Base-by-base conservation (phyloP, 306 rosid genomes). In the Glycine latifolia region DNA sequence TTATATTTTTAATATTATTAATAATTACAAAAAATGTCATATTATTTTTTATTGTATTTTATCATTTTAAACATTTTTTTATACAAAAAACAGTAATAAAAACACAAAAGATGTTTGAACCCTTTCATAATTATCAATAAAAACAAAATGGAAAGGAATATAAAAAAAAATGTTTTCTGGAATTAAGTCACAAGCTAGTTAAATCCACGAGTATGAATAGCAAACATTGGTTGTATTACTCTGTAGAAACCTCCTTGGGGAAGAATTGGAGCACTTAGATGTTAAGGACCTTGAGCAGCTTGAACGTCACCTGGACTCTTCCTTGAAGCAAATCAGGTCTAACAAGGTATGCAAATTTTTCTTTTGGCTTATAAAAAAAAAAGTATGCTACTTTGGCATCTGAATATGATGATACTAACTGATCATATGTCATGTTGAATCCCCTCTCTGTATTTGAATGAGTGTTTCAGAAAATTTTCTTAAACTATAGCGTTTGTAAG, bases 161-260 rank as follows among this genome's bases (percentile, higher is more conserved):
- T 41, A 4, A 4, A 41, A 41, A 60, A 26, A 60, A 26, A 62
- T 31, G 68, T 2, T 10, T 62, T 5, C 12, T 3, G 35, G 33
- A 59, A 9, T 1, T 26, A 20, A 20, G 4, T 11, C 11, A 1
- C 20, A 35, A 16, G 31, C 15, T 65, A 39, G 15, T 47, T 14
- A 17, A 31, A 31, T 73, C 12, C 44, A 43, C 52, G 17, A 5
- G 37, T 46, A 26, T 66, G 44, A 73, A 47, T 35, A 26, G 7
- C 46, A 9, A 3, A 63, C 9, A 20, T 26, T 68, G 49, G 10
- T 73, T 75, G 31, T 26, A 26, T 26, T 67, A 65, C 66, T 67
- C 0, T 66, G 78, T 71, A 93, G 98, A 63, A 83, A 86, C 79
- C 53, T 93, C 62, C 91, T 90, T 83, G 98, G 94, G 43, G 97